These are phyloP conservation scores for Trametes cinnabarina DNA, from an alignment of 768 basidiomycete genomes.

Conservation along the genomic window DNA sequence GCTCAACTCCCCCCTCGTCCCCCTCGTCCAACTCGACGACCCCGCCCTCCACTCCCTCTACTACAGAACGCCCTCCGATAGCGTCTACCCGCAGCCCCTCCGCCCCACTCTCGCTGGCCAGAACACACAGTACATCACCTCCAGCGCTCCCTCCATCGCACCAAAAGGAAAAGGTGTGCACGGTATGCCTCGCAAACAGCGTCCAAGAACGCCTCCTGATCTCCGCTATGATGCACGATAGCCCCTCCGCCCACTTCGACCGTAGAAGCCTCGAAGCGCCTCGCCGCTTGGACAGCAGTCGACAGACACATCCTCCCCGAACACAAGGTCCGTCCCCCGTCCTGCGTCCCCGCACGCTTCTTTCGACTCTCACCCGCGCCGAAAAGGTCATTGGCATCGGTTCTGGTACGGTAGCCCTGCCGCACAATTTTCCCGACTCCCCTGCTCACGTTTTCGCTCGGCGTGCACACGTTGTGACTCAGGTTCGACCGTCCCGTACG, in stretches of 20 bases:
- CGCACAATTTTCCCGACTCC: slow-evolving; percentile 1
- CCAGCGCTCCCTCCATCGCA: not conserved
- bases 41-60: not conserved
- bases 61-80: slow-evolving; percentile 22
- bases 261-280: slow-evolving; percentile 81
- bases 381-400: slow-evolving; percentile 82
- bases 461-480: not conserved
- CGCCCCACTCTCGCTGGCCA: slow-evolving; percentile 19
- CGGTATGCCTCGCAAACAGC: not conserved
- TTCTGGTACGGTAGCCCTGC: slow-evolving; percentile 50
- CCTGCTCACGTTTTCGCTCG: too few species aligned
- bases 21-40: slow-evolving; percentile 4
- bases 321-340: slow-evolving; percentile 63
- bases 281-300: slow-evolving; percentile 94
- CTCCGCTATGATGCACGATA: not conserved
- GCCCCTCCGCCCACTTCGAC: slow-evolving; percentile 35
- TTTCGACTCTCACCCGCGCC: slow-evolving; percentile 1
- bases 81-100: slow-evolving; percentile 23
- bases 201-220: not conserved
- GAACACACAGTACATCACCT: slow-evolving; percentile 8
- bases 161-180: slow-evolving; percentile 14
- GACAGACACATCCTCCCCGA: slow-evolving; percentile 82
- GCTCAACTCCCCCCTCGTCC: slow-evolving; percentile 11
- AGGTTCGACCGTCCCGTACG: slow-evolving; percentile 95
- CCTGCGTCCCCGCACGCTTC: not conserved